Percentiles rank a stretch among this genome's conserved stretches.
Evolutionary conservation across 192 early-diverging fungal species (phyloP).

Genomic region (Rhizophagus clarus): DNA sequence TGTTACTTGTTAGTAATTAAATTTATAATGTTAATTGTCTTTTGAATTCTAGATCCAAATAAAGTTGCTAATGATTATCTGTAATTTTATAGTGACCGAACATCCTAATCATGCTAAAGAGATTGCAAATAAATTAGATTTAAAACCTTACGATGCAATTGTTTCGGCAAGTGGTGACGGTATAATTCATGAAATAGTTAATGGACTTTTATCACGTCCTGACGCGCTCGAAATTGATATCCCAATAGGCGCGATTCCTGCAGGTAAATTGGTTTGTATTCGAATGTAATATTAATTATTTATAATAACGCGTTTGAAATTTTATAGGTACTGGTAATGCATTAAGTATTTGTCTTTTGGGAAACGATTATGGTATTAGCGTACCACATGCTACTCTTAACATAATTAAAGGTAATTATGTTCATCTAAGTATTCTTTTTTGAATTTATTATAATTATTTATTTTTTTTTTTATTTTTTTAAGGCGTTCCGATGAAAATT

Average conservation of each 20-base stretch:
- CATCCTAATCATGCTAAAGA: slow-evolving; percentile 49
- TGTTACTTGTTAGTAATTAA: neutral
- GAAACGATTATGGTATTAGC: slow-evolving; percentile 49
- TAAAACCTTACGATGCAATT: slow-evolving; percentile 58
- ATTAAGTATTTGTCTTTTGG: slow-evolving; percentile 49
- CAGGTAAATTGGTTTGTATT: slow-evolving; percentile 37
- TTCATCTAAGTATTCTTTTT: neutral
- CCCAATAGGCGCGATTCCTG: slow-evolving; percentile 67
- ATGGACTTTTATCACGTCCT: slow-evolving; percentile 72
- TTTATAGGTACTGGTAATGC: slow-evolving; percentile 53
- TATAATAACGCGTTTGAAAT: neutral
- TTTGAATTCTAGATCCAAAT: too few relatives aligned
- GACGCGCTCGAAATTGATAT: slow-evolving; percentile 64
- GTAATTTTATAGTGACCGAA: neutral
- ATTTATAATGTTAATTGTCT: neutral
- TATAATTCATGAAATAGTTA: slow-evolving; percentile 78
- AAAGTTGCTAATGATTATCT: neutral
- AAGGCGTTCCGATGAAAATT: slow-evolving; percentile 50
- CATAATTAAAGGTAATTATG: slow-evolving; percentile 45
- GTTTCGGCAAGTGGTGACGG: slow-evolving; percentile 79
- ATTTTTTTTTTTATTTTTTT: slow-evolving; percentile 18
- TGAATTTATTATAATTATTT: too few relatives aligned
- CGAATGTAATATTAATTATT: neutral
- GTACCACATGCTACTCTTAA: slow-evolving; percentile 39
- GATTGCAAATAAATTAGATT: slow-evolving; percentile 59